Percentiles rank a stretch among this genome's conserved stretches.
phyloP scores from a whole-genome alignment of 2,329 filamentous ascomycete species.

The Albophoma yamanashiensis region DNA sequence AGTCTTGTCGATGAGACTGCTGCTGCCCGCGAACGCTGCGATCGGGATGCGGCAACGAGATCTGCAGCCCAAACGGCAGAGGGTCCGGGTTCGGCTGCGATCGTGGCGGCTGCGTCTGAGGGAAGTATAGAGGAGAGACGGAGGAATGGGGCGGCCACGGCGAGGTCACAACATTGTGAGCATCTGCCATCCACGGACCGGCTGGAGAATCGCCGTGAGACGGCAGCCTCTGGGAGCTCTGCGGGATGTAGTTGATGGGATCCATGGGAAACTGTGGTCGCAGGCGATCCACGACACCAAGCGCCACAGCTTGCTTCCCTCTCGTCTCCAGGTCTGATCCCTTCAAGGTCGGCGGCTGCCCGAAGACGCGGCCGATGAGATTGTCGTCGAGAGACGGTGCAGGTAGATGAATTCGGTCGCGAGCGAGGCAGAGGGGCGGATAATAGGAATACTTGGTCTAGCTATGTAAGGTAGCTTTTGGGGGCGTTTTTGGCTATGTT shows the following conservation, averaged over 20 bases:
- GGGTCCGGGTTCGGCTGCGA: constrained; percentile 9
- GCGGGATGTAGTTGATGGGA: constrained; percentile 21
- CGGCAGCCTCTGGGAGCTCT: constrained; percentile 7
- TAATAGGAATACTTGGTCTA: not conserved
- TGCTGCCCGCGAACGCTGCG: constrained; percentile 7
- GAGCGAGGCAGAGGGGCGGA: not conserved
- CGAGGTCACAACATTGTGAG: not conserved
- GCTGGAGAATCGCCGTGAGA: constrained; percentile 2
- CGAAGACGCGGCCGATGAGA: not conserved
- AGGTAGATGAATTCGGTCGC: not conserved
- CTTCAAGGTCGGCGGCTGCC: not conserved
- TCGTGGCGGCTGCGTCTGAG: constrained; percentile 8
- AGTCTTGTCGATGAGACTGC: constrained; percentile 3
- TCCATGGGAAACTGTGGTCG: constrained; percentile 12
- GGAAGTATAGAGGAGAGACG: constrained; percentile 9
- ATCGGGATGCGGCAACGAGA: constrained; percentile 12
- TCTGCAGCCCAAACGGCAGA: constrained; percentile 8
- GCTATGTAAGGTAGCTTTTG: not conserved
- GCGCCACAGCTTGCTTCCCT: not conserved
- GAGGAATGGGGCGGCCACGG: not conserved
- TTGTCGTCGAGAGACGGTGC: not conserved
- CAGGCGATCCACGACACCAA: not conserved
- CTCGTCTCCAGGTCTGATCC: not conserved
- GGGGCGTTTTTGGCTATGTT: not conserved
- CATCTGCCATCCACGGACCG: constrained; percentile 1